Conservation (phyloP, 148 eudicot species). For the Persicaria tinctoria region DNA sequence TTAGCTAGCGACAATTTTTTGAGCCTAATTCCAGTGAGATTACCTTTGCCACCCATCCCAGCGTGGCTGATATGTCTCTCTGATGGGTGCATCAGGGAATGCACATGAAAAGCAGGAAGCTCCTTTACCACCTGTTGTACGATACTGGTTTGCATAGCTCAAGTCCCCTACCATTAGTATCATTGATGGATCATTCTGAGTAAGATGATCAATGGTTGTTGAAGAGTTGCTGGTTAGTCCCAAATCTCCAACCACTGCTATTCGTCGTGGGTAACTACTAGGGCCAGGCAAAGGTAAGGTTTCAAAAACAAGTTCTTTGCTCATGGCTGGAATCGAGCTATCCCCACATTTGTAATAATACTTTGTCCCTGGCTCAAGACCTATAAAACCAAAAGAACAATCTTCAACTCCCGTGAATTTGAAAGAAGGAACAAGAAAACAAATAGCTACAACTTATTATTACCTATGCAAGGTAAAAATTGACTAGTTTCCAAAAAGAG, state of each 20-base stretch:
- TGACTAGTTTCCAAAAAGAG: too few relatives aligned
- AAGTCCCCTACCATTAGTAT: slow-evolving; percentile 82
- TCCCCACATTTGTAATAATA: slow-evolving; percentile 91
- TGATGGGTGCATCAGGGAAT: slow-evolving; percentile 75
- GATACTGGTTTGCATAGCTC: slow-evolving; percentile 80
- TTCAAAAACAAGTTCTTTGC: slow-evolving; percentile 56
- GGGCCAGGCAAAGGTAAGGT: slow-evolving; percentile 59
- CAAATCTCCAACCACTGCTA: slow-evolving; percentile 81
- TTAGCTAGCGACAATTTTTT: too few relatives aligned
- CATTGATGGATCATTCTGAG: slow-evolving; percentile 63
- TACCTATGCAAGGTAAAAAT: too few relatives aligned
- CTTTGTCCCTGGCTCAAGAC: slow-evolving; percentile 66
- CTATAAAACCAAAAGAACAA: slow-evolving; percentile 27
- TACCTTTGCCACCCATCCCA: slow-evolving; percentile 99
- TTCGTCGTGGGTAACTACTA: slow-evolving; percentile 50
- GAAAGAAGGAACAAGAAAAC: background rate
- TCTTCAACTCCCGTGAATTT: background rate
- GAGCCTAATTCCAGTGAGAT: background rate
- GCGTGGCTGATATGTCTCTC: slow-evolving; percentile 86
- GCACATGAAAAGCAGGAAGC: slow-evolving; percentile 69
- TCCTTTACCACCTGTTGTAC: slow-evolving; percentile 76
- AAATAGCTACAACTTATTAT: background rate
- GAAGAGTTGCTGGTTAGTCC: slow-evolving; percentile 80
- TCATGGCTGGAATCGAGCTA: slow-evolving; percentile 61
- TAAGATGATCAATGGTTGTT: slow-evolving; percentile 79